Conservation (phyloP, 495 filamentous ascomycete species). For the Penicillium desertorum region DNA sequence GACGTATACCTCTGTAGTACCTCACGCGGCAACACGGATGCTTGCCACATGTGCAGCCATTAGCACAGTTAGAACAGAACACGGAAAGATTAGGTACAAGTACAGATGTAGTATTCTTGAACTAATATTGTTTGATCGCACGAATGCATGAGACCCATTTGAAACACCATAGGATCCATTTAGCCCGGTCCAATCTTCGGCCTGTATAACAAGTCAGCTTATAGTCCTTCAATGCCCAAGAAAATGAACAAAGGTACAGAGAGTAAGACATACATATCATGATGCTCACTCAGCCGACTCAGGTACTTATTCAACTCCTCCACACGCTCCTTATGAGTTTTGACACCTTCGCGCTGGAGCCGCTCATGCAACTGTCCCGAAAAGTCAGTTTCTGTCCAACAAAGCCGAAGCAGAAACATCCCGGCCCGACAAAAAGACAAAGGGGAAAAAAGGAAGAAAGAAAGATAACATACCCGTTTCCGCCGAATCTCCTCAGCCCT, state of each 20-base stretch:
- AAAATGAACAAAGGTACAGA: conserved; percentile 4
- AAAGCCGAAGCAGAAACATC: conserved; percentile 5
- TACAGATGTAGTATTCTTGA: not conserved
- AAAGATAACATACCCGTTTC: conserved; percentile 67
- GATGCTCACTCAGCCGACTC: conserved; percentile 88
- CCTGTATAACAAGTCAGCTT: conserved; percentile 35
- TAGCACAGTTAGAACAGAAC: not conserved
- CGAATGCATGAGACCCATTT: conserved; percentile 1
- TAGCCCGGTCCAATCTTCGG: conserved; percentile 77
- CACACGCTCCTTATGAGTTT: conserved; percentile 95
- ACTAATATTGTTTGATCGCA: conserved; percentile 2
- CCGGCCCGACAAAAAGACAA: not conserved
- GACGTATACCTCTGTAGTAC: not conserved
- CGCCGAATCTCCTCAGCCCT: conserved; percentile 74
- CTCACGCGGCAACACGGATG: not conserved
- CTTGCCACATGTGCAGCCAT: not conserved
- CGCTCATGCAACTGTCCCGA: conserved; percentile 62
- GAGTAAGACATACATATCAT: conserved; percentile 74
- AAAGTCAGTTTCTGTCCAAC: conserved; percentile 11
- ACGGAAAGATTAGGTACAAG: not conserved
- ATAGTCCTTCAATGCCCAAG: not conserved
- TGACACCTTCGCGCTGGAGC: conserved; percentile 76
- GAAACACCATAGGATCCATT: conserved; percentile 11
- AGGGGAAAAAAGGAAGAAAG: not conserved
- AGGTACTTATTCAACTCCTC: conserved; percentile 95